Evolutionary conservation across 352 stramenopile genomes (phyloP), one percentile per base, ranked within the genome.

Genomic region (Phytophthora pisi): DNA sequence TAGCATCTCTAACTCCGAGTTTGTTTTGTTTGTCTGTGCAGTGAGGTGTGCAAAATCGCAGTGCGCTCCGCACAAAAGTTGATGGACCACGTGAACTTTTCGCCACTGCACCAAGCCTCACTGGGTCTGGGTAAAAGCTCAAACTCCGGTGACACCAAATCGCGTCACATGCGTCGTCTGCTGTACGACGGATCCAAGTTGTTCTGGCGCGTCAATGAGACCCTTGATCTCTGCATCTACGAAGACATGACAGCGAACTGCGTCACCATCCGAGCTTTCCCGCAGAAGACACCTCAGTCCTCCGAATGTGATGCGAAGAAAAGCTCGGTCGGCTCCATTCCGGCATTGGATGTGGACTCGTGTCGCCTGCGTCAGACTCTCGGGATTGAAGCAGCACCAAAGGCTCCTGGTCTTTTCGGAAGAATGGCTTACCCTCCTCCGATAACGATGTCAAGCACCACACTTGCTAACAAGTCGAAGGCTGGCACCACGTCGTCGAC

Each of bases 151-250:
- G 56, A 61, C 38, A n/a, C 40, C 24, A 79, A 78, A 55, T 36
- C 51, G 15, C 26, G 11, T 10, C 68, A 74, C 36, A 70, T 90
- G 63, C 82, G 85, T 23, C 81, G 79, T 36, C 61, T 95, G 16
- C 62, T 95, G 28, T 96, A 95, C 61, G 88, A 96, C 49, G 88
- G 88, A 30, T 92, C 80, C 30, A 95, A 96, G 63, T 75, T 96
- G 15, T 96, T 96, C 38, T 96, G 88, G 88, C 86, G 86, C 34
- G 87, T 93, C 58, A 95, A 95, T 61, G 86, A 95, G 68, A 96
- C 88, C 24, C 68, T 96, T 1, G 88, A 96, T 64, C 65, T 96
- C 28, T 91, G 86, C 56, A 91, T 96, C 56, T 90, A 91, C 57
- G 86, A 96, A 71, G 85, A 93, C 59, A 76, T 76, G 13, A 60